Evolutionary conservation across 768 basidiomycete species (phyloP).

Genomic region (Psilocybe cyanescens): DNA sequence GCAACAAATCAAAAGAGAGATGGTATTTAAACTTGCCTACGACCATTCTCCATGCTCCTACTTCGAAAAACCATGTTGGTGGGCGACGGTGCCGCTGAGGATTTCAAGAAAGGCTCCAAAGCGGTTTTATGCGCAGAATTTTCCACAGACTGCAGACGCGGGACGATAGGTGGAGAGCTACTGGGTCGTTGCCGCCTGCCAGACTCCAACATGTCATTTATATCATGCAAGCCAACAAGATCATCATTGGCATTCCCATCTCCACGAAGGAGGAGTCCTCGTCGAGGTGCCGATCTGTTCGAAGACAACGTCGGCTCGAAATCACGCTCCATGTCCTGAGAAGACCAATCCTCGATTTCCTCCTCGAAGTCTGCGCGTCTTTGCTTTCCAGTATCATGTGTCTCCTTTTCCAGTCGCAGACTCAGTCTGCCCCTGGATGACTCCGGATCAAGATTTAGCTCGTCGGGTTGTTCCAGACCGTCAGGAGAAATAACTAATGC

Average conservation of each 20-base stretch:
- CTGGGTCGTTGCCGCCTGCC: constrained; percentile 17
- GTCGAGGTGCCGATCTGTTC: background rate
- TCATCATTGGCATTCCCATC: background rate
- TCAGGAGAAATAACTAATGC: constrained; percentile 18
- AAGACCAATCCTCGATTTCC: constrained; percentile 6
- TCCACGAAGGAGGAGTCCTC: background rate
- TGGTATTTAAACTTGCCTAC: background rate
- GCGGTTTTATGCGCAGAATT: background rate
- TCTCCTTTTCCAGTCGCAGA: constrained; percentile 1
- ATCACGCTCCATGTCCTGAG: background rate
- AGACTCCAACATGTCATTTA: background rate
- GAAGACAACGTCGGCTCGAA: background rate
- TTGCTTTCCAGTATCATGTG: background rate
- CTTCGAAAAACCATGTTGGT: constrained; percentile 14
- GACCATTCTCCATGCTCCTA: constrained; percentile 14
- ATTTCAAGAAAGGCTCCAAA: constrained; percentile 16
- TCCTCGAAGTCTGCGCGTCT: background rate
- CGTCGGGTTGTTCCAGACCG: constrained; percentile 27
- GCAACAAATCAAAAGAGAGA: background rate
- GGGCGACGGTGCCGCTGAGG: background rate
- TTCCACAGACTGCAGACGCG: constrained; percentile 8
- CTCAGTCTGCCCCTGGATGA: constrained; percentile 2
- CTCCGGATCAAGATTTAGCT: constrained; percentile 25
- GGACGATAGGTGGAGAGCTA: constrained; percentile 18
- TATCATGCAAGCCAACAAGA: background rate